Evolutionary conservation across 768 basidiomycete genomes (phyloP).

Genomic region (Infundibulicybe gibba): DNA sequence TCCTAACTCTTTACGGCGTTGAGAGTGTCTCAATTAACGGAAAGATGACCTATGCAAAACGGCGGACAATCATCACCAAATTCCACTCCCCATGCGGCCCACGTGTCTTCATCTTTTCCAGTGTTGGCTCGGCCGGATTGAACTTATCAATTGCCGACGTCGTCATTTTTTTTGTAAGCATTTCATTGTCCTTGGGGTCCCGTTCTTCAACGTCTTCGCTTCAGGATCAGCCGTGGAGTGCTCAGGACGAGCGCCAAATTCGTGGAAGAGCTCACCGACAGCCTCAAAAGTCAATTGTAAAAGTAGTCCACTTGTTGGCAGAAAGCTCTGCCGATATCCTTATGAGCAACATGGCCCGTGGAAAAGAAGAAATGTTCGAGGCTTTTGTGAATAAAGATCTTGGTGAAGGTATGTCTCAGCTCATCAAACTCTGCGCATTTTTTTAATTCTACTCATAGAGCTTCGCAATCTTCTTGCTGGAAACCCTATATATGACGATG

Average conservation of each 20-base stretch:
- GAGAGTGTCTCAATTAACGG: conserved; percentile 10
- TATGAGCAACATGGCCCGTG: conserved; percentile 13
- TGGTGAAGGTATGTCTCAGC: conserved; percentile 2
- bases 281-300: conserved; percentile 17
- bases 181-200: background rate
- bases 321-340: conserved; percentile 18
- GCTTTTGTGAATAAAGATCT: conserved; percentile 11
- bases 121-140: conserved; percentile 10
- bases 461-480: too few relatives aligned
- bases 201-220: background rate
- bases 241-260: conserved; percentile 22
- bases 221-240: conserved; percentile 26
- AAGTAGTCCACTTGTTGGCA: conserved; percentile 17
- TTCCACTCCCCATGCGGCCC: conserved; percentile 5
- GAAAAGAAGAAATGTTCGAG: conserved; percentile 21
- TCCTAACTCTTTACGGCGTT: conserved; percentile 3
- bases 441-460: too few relatives aligned
- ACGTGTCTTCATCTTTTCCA: conserved; percentile 11
- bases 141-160: conserved; percentile 7
- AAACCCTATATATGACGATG: too few relatives aligned
- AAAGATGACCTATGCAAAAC: conserved; percentile 4
- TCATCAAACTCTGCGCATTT: too few relatives aligned
- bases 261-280: conserved; percentile 22
- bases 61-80: conserved; percentile 2
- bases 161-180: conserved; percentile 13